These are phyloP conservation scores for Eimeria acervulina DNA, from an alignment of 169 alveolate species.

Conservation along the genomic window DNA sequence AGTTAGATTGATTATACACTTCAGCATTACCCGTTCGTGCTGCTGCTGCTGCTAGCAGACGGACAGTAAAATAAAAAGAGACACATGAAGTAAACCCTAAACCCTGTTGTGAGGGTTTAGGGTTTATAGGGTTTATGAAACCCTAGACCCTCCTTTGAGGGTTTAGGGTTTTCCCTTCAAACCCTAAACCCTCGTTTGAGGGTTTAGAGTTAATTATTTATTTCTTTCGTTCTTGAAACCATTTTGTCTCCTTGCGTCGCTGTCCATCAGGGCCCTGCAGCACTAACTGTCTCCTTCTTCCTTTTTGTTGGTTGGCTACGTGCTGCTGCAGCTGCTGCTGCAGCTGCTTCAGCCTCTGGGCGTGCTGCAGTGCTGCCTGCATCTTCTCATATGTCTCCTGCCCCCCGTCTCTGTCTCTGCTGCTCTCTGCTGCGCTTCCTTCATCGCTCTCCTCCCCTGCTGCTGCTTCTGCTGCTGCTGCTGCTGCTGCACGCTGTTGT, in stretches of 20 bases:
- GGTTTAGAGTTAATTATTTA: background rate
- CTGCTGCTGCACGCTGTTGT: too few species aligned
- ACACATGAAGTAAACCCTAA: background rate
- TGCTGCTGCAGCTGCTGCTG: too few species aligned
- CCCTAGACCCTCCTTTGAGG: background rate
- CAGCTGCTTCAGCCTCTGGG: slow-evolving; percentile 39
- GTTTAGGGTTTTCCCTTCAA: background rate
- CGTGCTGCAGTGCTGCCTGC: background rate
- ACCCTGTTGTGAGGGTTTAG: background rate
- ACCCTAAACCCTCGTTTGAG: background rate
- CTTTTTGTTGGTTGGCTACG: slow-evolving; percentile 34
- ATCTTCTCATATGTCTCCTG: background rate
- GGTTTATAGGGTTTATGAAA: background rate
- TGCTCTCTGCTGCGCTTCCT: background rate
- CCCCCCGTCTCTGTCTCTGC: background rate
- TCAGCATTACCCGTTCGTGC: too few species aligned
- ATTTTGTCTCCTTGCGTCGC: slow-evolving; percentile 4
- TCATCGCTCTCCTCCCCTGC: background rate
- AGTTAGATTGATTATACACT: too few species aligned
- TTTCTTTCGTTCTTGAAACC: slow-evolving; percentile 70
- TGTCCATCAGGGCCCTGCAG: background rate
- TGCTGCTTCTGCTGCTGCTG: slow-evolving; percentile 52
- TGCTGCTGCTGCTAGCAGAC: too few species aligned
- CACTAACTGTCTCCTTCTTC: background rate
- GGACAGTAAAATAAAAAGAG: background rate